Percentiles rank a stretch among this genome's conserved stretches.
Conservation (phyloP, 768 basidiomycete genomes). For the Tubosaeta brunneosetosa region DNA sequence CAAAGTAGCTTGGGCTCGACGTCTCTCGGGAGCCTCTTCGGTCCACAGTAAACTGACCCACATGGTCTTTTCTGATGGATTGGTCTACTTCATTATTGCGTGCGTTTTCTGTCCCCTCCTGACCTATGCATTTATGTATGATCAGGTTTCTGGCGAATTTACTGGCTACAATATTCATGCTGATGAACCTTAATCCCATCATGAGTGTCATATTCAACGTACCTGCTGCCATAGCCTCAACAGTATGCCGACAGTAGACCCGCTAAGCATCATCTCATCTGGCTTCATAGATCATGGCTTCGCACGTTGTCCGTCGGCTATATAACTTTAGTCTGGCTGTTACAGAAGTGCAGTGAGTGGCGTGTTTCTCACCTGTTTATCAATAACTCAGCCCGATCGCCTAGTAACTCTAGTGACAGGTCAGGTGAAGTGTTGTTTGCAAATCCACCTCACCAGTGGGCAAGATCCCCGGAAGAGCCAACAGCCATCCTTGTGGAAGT, state of each 20-base stretch:
- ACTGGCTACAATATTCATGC: slow-evolving; percentile 55
- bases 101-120: slow-evolving; percentile 29
- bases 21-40: slow-evolving; percentile 17
- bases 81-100: slow-evolving; percentile 76
- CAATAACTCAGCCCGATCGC: no score
- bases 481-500: no score
- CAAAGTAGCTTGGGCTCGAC: slow-evolving; percentile 42
- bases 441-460: no score
- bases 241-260: slow-evolving; percentile 26
- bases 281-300: no score
- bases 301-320: no score
- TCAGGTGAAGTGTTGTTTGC: no score
- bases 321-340: no score
- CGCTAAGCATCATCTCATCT: neutral
- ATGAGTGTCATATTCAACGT: slow-evolving; percentile 67
- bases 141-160: slow-evolving; percentile 38
- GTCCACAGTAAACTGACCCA: slow-evolving; percentile 45
- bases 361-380: no score
- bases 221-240: slow-evolving; percentile 53
- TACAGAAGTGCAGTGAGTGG: no score
- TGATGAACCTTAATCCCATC: slow-evolving; percentile 57
- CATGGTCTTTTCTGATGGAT: slow-evolving; percentile 68
- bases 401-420: no score
- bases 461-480: no score
- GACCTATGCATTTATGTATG: slow-evolving; percentile 20